phyloP scores from a whole-genome alignment of 495 filamentous ascomycete genomes.

The Penicillium arizonense region DNA sequence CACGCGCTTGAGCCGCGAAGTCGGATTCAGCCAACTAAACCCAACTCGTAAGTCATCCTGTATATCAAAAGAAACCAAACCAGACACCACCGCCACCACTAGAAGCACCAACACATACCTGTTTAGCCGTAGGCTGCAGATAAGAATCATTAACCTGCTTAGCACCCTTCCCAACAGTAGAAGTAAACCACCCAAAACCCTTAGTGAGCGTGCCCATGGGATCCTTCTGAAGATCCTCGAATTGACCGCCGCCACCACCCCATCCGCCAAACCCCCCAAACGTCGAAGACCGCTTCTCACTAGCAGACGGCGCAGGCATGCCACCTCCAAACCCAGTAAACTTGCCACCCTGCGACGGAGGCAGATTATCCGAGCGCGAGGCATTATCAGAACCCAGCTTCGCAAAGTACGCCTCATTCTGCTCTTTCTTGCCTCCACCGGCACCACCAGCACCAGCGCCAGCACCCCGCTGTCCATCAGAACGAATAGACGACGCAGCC shows the following conservation, averaged over 20 bases:
- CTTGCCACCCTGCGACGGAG: constrained; percentile 89
- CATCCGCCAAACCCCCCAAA: constrained; percentile 27
- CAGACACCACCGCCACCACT: too few species aligned
- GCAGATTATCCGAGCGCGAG: constrained; percentile 64
- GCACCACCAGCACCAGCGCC: constrained; percentile 1
- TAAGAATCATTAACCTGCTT: constrained; percentile 86
- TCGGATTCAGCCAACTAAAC: constrained; percentile 79
- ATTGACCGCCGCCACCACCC: constrained; percentile 37
- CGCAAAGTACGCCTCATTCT: constrained; percentile 89
- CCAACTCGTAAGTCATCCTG: background rate
- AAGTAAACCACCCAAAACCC: constrained; percentile 91
- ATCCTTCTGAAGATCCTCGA: constrained; percentile 88
- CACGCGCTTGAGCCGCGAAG: constrained; percentile 75
- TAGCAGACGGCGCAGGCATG: constrained; percentile 38
- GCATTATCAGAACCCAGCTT: constrained; percentile 79
- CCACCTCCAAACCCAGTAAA: constrained; percentile 86
- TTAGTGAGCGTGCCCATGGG: constrained; percentile 85
- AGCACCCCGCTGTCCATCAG: constrained; percentile 20
- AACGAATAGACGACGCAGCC: constrained; percentile 20
- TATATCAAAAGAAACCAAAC: background rate
- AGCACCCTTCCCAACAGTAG: constrained; percentile 79
- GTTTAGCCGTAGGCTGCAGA: constrained; percentile 86
- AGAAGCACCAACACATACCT: constrained; percentile 48
- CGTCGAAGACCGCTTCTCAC: constrained; percentile 21
- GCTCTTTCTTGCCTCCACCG: constrained; percentile 47